Percentiles rank a stretch among this genome's conserved stretches.
Conservation (phyloP, 2,329 filamentous ascomycete genomes). For the Cercospora berteroae region DNA sequence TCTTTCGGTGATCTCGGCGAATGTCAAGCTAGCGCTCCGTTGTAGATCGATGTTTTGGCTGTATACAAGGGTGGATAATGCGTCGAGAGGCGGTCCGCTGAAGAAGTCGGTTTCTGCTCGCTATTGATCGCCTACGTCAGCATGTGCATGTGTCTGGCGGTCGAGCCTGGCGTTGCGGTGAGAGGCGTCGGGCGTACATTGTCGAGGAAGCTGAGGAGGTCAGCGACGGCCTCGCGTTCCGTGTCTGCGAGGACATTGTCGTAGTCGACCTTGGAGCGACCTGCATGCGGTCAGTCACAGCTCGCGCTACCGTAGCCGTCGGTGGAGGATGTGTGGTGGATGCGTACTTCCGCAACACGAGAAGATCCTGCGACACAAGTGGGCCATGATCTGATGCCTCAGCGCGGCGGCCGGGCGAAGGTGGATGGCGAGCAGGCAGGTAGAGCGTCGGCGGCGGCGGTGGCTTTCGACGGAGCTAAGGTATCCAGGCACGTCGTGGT, state of each 20-base stretch:
- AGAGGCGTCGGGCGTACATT: conserved; percentile 62
- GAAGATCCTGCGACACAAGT: conserved; percentile 36
- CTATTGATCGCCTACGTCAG: conserved; percentile 50
- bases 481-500: conserved; percentile 1
- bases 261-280: conserved; percentile 48
- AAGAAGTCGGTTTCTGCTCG: conserved; percentile 98
- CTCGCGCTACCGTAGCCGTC: neutral
- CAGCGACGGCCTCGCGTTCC: conserved; percentile 94
- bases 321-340: neutral
- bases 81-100: conserved; percentile 87
- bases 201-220: conserved; percentile 91
- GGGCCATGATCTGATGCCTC: conserved; percentile 31
- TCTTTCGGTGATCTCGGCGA: conserved; percentile 97
- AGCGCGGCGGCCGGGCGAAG: conserved; percentile 16
- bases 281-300: conserved; percentile 28
- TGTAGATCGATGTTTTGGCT: conserved; percentile 98
- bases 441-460: neutral
- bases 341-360: conserved; percentile 36
- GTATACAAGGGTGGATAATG: conserved; percentile 92
- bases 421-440: conserved; percentile 1
- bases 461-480: neutral
- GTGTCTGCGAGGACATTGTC: conserved; percentile 71
- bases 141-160: conserved; percentile 11
- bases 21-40: conserved; percentile 93
- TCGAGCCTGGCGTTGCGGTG: neutral